Evolutionary conservation across 305 asterid species (phyloP).

Genomic region (Fraxinus latifolia): DNA sequence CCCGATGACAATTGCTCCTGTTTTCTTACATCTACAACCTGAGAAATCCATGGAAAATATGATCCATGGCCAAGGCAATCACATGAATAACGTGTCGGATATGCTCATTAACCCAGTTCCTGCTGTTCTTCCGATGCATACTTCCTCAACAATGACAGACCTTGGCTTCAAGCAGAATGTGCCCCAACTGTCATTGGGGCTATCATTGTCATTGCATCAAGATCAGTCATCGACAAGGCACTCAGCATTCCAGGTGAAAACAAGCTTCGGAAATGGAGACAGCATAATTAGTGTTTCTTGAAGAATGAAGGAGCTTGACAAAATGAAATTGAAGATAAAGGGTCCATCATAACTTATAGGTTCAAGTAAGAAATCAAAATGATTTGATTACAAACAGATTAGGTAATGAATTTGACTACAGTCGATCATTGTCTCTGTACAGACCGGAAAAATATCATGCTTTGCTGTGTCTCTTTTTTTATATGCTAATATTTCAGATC

Average conservation of each 20-base stretch:
- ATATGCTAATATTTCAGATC: constrained; percentile 28
- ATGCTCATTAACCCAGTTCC: constrained; percentile 34
- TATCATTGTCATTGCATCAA: constrained; percentile 52
- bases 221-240: constrained; percentile 36
- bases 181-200: constrained; percentile 44
- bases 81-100: constrained; percentile 22
- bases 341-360: constrained; percentile 22
- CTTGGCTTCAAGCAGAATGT: constrained; percentile 37
- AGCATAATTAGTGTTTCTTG: constrained; percentile 43
- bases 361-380: background rate
- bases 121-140: constrained; percentile 27
- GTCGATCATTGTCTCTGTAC: constrained; percentile 37
- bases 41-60: constrained; percentile 39
- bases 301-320: constrained; percentile 12
- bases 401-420: constrained; percentile 31
- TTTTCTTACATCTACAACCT: background rate
- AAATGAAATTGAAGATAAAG: constrained; percentile 25
- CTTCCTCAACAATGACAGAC: constrained; percentile 33
- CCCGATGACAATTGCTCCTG: constrained; percentile 36
- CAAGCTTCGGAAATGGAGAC: constrained; percentile 42
- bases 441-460: constrained; percentile 42
- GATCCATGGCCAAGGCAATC: constrained; percentile 26
- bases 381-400: background rate
- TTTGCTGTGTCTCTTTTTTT: constrained; percentile 37
- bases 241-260: constrained; percentile 30